Base-by-base conservation (phyloP, 2,329 filamentous ascomycete genomes). In the Lasiodiplodia sp. region DNA sequence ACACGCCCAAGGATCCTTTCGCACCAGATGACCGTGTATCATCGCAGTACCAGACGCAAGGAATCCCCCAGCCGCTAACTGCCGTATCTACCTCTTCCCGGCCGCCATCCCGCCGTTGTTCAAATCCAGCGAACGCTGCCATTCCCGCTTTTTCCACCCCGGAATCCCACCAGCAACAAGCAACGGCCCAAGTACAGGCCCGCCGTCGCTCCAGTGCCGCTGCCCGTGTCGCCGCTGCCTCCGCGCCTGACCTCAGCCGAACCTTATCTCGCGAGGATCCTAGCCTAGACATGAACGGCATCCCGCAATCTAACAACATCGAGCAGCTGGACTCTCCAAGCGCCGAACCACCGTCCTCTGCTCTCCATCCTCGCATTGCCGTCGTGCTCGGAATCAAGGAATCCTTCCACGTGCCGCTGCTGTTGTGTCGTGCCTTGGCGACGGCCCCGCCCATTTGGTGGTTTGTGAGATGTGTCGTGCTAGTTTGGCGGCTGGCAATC, bases 281-380 rank as follows among this genome's bases (percentile, higher is more conserved):
- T n/a, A 21, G 16, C 28, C 28, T 47, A 3, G 44, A 47, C 8
- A 10, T 21, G 44, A 47, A 21, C 14, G 10, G 44, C 44, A 47
- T 21, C 44, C n/a, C 44, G 18, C 44, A 21, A n/a, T 47, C 44
- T 47, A 18, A 47, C n/a, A 47, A 8, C 21, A 10, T 47, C 21
- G 44, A 21, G 7, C 44, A 6, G n/a, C 8, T 6, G 14, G 44
- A 5, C 2, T 47, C 44, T 21, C 18, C 11, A 21, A 47, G 18
- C 38, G 21, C 38, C 49, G 38, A 53, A 38, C 62, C 49, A 2
- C 49, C 63, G 8, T 66, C 65, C 4, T 81, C 80, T 47, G 78
- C 81, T 65, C 84, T 93, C 53, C 91, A 94, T 75, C 92, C 92
- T 14, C 91, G 92, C 68, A 88, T 95, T 68, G 92, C 92, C 71